These are phyloP conservation scores for Marasmius oreades DNA, from an alignment of 1,284 basidiomycete genomes.

Conservation along the genomic window DNA sequence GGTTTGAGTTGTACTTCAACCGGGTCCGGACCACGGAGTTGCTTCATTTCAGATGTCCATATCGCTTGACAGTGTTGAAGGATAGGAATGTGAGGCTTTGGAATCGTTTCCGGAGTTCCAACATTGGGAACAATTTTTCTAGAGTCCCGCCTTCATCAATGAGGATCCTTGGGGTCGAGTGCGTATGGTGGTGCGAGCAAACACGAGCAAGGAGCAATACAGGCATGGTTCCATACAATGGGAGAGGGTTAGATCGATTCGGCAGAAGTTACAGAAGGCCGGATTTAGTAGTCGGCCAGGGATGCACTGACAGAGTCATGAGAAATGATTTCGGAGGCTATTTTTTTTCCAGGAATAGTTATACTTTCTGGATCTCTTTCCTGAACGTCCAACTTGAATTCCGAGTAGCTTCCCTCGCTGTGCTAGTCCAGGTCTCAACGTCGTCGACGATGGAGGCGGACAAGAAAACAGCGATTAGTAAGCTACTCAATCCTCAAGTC, in stretches of 20 bases:
- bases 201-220: no score
- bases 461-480: constrained; percentile 39
- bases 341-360: not conserved
- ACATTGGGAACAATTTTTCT: no score
- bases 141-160: no score
- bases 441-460: constrained; percentile 8
- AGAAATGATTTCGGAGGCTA: not conserved
- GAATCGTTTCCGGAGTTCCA: no score
- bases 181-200: no score
- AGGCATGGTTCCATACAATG: not conserved
- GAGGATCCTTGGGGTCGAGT: no score
- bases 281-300: not conserved
- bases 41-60: no score
- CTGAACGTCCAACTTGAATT: not conserved
- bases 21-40: no score
- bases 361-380: not conserved
- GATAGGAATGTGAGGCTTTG: no score
- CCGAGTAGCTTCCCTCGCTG: no score
- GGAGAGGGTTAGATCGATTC: not conserved
- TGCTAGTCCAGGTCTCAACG: not conserved
- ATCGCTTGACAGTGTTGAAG: no score
- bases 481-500: constrained; percentile 38
- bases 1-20: no score
- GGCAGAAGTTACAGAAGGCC: not conserved
- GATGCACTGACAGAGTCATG: not conserved